Evolutionary conservation across 129 eudicot genomes (phyloP).

Genomic region (Tagetes patula): DNA sequence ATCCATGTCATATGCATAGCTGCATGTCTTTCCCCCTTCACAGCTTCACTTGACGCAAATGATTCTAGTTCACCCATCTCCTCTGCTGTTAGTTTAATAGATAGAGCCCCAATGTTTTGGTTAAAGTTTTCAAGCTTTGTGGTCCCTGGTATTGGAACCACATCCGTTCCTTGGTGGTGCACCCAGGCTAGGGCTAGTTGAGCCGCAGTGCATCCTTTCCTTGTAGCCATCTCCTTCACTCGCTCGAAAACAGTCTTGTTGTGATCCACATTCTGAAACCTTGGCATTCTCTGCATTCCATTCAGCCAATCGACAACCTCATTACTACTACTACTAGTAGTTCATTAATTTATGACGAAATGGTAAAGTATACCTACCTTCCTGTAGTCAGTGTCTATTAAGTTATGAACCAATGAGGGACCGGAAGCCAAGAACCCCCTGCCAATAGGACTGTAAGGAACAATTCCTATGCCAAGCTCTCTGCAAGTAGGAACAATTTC

Average conservation of each 20-base stretch:
- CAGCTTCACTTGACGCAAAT: conserved; percentile 35
- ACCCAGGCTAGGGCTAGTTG: conserved; percentile 69
- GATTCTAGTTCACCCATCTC: conserved; percentile 49
- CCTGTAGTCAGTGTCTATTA: conserved; percentile 45
- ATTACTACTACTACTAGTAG: too few species aligned
- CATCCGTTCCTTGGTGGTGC: conserved; percentile 66
- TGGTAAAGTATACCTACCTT: conserved; percentile 35
- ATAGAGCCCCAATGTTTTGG: conserved; percentile 53
- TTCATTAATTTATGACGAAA: too few species aligned
- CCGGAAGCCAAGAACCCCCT: conserved; percentile 52
- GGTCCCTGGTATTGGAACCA: conserved; percentile 65
- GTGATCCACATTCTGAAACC: conserved; percentile 53
- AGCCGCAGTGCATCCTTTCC: conserved; percentile 58
- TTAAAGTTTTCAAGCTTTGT: conserved; percentile 53
- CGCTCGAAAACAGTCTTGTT: conserved; percentile 44
- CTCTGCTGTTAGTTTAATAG: conserved; percentile 45
- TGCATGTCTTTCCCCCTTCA: conserved; percentile 50
- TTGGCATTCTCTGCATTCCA: conserved; percentile 41
- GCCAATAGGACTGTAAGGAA: conserved; percentile 63
- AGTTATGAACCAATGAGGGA: conserved; percentile 37
- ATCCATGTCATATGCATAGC: conserved; percentile 33
- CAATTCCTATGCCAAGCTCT: conserved; percentile 76
- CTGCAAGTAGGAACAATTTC: conserved; percentile 65
- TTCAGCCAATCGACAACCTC: too few species aligned
- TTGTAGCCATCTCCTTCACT: conserved; percentile 43